phyloP scores from a whole-genome alignment of 164 flowering plant species.

The Magnolia changhungtana region DNA sequence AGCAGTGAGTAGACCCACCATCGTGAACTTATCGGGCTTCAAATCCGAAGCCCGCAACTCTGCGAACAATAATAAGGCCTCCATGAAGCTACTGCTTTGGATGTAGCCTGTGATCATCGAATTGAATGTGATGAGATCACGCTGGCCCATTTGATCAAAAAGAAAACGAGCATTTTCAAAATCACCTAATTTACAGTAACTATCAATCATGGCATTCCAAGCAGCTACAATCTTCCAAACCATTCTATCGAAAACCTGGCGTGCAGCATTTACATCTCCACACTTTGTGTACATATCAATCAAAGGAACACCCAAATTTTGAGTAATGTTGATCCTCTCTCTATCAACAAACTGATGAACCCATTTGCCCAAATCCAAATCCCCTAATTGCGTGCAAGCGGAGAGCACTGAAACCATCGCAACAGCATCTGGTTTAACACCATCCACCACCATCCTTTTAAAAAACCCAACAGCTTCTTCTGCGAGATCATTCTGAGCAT shows the following conservation, averaged over 20 bases:
- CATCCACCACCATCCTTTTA: constrained; percentile 14
- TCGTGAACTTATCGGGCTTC: constrained; percentile 27
- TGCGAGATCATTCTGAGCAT: constrained; percentile 9
- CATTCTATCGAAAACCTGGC: constrained; percentile 19
- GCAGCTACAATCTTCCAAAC: constrained; percentile 6
- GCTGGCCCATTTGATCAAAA: constrained; percentile 19
- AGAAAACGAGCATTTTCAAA: constrained; percentile 7
- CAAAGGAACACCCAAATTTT: constrained; percentile 18
- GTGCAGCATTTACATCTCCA: constrained; percentile 26
- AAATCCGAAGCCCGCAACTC: constrained; percentile 24
- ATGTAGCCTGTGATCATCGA: constrained; percentile 32
- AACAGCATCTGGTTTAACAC: constrained; percentile 21
- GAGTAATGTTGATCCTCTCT: constrained; percentile 3
- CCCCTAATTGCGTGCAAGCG: constrained; percentile 15
- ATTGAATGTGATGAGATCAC: constrained; percentile 33
- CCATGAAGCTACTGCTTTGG: constrained; percentile 21
- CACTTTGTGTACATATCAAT: constrained; percentile 29
- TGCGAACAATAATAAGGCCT: constrained; percentile 24
- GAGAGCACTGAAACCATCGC: constrained; percentile 17
- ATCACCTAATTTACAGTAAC: constrained; percentile 15
- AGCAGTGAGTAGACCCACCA: constrained; percentile 33
- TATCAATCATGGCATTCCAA: constrained; percentile 18
- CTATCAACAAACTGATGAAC: constrained; percentile 20
- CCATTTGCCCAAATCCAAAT: constrained; percentile 17
- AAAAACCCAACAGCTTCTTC: constrained; percentile 21